These are phyloP conservation scores for Nidula niveotomentosa DNA, from an alignment of 1,284 basidiomycete genomes.

Conservation along the genomic window DNA sequence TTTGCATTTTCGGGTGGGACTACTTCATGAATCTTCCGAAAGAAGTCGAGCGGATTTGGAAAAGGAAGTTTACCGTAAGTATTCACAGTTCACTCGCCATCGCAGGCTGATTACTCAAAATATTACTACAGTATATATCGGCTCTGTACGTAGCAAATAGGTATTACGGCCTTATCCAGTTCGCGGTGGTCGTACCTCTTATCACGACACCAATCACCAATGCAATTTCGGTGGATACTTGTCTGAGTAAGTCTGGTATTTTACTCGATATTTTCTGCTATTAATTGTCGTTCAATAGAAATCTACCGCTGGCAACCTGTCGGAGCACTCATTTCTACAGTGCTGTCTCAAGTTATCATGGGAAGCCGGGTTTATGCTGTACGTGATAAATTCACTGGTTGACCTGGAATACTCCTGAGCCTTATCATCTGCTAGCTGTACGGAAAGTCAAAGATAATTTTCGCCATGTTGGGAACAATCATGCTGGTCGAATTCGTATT, in stretches of 20 bases:
- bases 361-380: background rate
- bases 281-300: background rate
- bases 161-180: background rate
- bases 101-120: background rate
- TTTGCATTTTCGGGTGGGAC: conserved; percentile 23
- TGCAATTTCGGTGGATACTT: background rate
- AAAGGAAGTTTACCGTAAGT: conserved; percentile 15
- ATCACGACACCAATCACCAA: background rate
- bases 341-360: background rate
- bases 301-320: background rate
- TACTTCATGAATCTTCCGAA: conserved; percentile 19
- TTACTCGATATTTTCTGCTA: background rate
- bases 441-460: background rate
- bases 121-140: background rate
- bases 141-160: background rate
- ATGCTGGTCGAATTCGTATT: background rate
- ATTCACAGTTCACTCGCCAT: background rate
- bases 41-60: conserved; percentile 19
- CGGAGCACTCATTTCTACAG: background rate
- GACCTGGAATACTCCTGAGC: too few species aligned
- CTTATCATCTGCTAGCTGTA: too few species aligned
- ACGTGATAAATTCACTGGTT: too few species aligned
- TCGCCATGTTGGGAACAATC: background rate
- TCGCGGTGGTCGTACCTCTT: background rate
- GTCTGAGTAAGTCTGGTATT: background rate